Evolutionary conservation across 2,329 filamentous ascomycete species (phyloP).

Genomic region (Alternaria sp.): DNA sequence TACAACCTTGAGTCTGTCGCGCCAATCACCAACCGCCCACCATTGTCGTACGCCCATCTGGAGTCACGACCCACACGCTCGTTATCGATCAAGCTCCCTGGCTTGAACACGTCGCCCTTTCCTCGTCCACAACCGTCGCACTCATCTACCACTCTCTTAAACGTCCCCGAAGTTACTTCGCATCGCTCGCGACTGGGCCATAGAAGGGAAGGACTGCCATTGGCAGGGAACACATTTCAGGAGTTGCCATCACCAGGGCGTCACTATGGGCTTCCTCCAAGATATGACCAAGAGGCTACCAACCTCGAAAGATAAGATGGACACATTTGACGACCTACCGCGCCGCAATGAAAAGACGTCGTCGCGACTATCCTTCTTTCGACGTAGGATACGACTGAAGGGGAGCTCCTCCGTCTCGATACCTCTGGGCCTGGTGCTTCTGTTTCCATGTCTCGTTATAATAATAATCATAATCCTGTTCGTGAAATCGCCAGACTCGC

Average conservation of each 20-base stretch:
- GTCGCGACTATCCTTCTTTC: slow-evolving; percentile 78
- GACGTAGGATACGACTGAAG: slow-evolving; percentile 83
- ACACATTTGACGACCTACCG: slow-evolving; percentile 55
- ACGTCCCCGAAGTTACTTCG: neutral
- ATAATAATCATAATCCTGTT: slow-evolving; percentile 90
- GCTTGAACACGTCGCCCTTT: slow-evolving; percentile 29
- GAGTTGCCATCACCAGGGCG: slow-evolving; percentile 15
- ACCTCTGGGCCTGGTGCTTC: slow-evolving; percentile 87
- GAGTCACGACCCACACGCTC: slow-evolving; percentile 29
- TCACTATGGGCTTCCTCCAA: slow-evolving; percentile 27
- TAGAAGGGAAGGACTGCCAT: slow-evolving; percentile 22
- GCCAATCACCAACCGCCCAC: slow-evolving; percentile 12
- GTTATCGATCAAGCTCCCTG: slow-evolving; percentile 28
- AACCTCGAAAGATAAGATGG: slow-evolving; percentile 51
- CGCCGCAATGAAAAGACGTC: slow-evolving; percentile 53
- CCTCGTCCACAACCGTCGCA: slow-evolving; percentile 6
- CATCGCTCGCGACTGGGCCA: slow-evolving; percentile 22
- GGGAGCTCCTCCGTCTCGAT: slow-evolving; percentile 93
- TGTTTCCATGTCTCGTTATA: slow-evolving; percentile 92
- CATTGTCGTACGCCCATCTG: slow-evolving; percentile 15
- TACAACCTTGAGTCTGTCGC: slow-evolving; percentile 2
- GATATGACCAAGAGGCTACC: slow-evolving; percentile 57
- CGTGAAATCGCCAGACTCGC: slow-evolving; percentile 83
- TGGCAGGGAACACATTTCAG: slow-evolving; percentile 18
- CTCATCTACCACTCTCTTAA: slow-evolving; percentile 7